Evolutionary conservation across 202 grass and related monocot genomes (phyloP).

Genomic region (Dendrocalamus latiflorus): DNA sequence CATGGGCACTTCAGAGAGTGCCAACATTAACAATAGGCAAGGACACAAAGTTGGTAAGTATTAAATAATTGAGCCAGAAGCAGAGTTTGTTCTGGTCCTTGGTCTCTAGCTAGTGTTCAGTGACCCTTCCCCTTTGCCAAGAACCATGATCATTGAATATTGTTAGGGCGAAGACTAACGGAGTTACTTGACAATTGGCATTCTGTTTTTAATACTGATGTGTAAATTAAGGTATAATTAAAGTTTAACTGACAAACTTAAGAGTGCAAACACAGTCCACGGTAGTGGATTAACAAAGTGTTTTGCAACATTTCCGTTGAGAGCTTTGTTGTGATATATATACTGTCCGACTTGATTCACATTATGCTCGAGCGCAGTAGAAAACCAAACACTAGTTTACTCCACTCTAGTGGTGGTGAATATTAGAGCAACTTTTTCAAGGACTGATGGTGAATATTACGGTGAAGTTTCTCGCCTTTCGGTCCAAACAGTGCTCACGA

Average conservation of each 20-base stretch:
- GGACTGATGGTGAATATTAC: not conserved
- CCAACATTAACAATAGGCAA: not conserved
- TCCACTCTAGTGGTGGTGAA: not conserved
- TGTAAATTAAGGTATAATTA: not conserved
- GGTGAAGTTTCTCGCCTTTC: not conserved
- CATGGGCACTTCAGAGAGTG: not conserved
- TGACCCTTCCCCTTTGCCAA: slow-evolving; percentile 15
- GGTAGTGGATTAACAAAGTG: not conserved
- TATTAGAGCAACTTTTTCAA: not conserved
- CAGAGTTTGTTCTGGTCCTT: not conserved
- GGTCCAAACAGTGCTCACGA: not conserved
- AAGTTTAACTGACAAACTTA: not conserved
- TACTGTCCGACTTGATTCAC: not conserved
- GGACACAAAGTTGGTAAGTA: not conserved
- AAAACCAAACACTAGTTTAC: not conserved
- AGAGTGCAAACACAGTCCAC: not conserved
- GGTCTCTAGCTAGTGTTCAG: slow-evolving; percentile 12
- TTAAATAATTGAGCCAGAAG: not conserved
- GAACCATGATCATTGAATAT: not conserved
- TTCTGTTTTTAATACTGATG: not conserved
- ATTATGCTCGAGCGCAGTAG: not conserved
- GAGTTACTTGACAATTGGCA: not conserved
- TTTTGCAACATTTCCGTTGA: not conserved
- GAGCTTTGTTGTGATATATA: not conserved
- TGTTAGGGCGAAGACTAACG: not conserved